Percentiles rank a stretch among this genome's conserved stretches.
Evolutionary conservation across 805 yeast species (phyloP).

Genomic region (Pichia californica): DNA sequence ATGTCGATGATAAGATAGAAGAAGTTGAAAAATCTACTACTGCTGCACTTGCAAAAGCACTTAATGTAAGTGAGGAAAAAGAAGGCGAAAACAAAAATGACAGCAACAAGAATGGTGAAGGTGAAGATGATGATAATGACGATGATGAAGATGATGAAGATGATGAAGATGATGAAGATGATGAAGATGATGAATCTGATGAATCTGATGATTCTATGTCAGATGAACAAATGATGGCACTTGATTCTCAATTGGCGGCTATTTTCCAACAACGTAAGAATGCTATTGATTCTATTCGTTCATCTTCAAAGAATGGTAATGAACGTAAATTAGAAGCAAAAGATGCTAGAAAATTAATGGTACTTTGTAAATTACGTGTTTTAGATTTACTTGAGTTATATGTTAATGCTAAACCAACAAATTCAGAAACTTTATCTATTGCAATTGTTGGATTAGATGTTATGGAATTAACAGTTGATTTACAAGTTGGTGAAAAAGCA

Average conservation of each 20-base stretch:
- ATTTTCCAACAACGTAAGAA: slow-evolving; percentile 81
- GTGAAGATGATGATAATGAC: neutral
- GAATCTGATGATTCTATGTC: slow-evolving; percentile 79
- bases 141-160: slow-evolving; percentile 20
- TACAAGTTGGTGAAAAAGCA: slow-evolving; percentile 64
- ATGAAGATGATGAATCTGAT: slow-evolving; percentile 42
- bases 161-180: slow-evolving; percentile 31
- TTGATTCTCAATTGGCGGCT: slow-evolving; percentile 74
- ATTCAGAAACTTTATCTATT: slow-evolving; percentile 36
- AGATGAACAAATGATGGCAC: slow-evolving; percentile 93
- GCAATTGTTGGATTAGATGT: slow-evolving; percentile 53
- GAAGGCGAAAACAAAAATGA: slow-evolving; percentile 15
- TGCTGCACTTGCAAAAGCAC: slow-evolving; percentile 60
- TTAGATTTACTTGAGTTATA: slow-evolving; percentile 71
- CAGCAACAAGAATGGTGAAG: slow-evolving; percentile 33
- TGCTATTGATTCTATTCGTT: slow-evolving; percentile 42
- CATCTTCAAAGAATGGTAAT: slow-evolving; percentile 43
- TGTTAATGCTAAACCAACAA: slow-evolving; percentile 38
- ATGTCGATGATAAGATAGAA: slow-evolving; percentile 28
- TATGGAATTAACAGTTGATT: slow-evolving; percentile 63
- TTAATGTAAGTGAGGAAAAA: slow-evolving; percentile 49
- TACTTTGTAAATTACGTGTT: slow-evolving; percentile 69
- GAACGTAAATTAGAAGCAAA: slow-evolving; percentile 65
- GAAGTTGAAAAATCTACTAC: slow-evolving; percentile 42
- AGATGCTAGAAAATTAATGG: slow-evolving; percentile 74